Evolutionary conservation across 1,284 basidiomycete species (phyloP).

Genomic region (Sporisorium iseilematis-ciliati): DNA sequence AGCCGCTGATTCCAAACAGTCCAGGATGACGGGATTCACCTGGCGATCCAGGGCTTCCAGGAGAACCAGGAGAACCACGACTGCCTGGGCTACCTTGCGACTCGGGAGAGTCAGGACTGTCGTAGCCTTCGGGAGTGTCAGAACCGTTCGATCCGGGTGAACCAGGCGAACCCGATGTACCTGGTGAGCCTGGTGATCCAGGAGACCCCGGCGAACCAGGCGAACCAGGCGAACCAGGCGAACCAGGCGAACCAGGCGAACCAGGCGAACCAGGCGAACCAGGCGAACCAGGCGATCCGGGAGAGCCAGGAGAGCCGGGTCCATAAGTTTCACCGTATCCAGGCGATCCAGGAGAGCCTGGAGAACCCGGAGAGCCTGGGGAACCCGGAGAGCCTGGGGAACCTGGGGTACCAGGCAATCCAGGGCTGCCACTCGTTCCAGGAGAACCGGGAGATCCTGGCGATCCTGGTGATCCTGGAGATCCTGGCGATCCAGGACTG

Average conservation of each 20-base stretch:
- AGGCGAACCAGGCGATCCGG: background rate
- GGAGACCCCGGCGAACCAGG: background rate
- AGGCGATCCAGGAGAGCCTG: background rate
- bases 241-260: background rate
- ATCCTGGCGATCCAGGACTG: background rate
- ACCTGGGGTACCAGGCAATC: background rate
- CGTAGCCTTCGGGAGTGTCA: too few species aligned
- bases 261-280: background rate
- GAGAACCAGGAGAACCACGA: conserved; percentile 4
- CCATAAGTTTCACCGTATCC: conserved; percentile 7
- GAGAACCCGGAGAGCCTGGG: conserved; percentile 3
- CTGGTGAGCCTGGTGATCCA: background rate
- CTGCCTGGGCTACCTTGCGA: conserved; percentile 2
- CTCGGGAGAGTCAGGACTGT: background rate
- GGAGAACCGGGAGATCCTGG: background rate
- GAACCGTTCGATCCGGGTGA: background rate
- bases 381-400: background rate
- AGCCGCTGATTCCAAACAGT: background rate
- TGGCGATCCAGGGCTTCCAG: background rate
- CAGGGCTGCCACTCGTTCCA: background rate
- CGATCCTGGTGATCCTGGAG: background rate
- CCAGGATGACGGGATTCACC: background rate
- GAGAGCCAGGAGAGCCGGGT: background rate
- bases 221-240: background rate
- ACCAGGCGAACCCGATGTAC: background rate